A percentile compares a stretch with the other conserved stretches of the same genome.
Evolutionary conservation across 495 filamentous ascomycete genomes (phyloP).

Genomic region (Chaetomium tenue): DNA sequence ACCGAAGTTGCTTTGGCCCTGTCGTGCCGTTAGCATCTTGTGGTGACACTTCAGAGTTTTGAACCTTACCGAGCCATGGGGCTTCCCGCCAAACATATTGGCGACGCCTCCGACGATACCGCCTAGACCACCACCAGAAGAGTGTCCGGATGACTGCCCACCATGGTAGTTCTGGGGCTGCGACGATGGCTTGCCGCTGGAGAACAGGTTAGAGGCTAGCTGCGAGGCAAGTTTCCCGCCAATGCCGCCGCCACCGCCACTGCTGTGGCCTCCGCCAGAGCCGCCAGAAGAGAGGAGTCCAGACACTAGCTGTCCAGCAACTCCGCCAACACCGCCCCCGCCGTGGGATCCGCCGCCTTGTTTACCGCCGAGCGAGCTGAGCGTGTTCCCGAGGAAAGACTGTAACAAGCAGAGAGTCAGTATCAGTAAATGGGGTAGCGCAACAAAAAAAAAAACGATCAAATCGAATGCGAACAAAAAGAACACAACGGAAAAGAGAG

Average conservation of each 20-base stretch:
- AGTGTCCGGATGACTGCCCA: slow-evolving; percentile 31
- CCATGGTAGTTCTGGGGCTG: slow-evolving; percentile 40
- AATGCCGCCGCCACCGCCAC: slow-evolving; percentile 40
- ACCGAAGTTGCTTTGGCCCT: slow-evolving; percentile 44
- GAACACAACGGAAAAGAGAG: background rate
- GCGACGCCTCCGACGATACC: slow-evolving; percentile 47
- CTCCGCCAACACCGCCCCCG: slow-evolving; percentile 32
- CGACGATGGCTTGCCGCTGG: slow-evolving; percentile 39
- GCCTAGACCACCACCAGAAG: slow-evolving; percentile 40
- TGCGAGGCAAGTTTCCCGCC: slow-evolving; percentile 47
- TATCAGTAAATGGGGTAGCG: background rate
- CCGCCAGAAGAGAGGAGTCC: slow-evolving; percentile 10
- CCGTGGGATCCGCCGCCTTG: slow-evolving; percentile 26
- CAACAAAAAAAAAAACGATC: background rate
- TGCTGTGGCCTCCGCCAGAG: slow-evolving; percentile 35
- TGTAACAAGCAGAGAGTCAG: slow-evolving; percentile 4
- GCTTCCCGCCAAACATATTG: slow-evolving; percentile 44
- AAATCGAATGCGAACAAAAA: slow-evolving; percentile 7
- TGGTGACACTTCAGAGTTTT: background rate
- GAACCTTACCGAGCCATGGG: slow-evolving; percentile 36
- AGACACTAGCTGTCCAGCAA: slow-evolving; percentile 35
- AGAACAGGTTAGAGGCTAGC: slow-evolving; percentile 47
- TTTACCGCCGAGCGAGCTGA: slow-evolving; percentile 26
- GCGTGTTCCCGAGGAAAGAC: slow-evolving; percentile 33
- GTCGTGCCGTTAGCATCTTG: background rate